These are phyloP conservation scores for Mucor racemosus DNA, from an alignment of 371 early-diverging fungal species.

Conservation along the genomic window DNA sequence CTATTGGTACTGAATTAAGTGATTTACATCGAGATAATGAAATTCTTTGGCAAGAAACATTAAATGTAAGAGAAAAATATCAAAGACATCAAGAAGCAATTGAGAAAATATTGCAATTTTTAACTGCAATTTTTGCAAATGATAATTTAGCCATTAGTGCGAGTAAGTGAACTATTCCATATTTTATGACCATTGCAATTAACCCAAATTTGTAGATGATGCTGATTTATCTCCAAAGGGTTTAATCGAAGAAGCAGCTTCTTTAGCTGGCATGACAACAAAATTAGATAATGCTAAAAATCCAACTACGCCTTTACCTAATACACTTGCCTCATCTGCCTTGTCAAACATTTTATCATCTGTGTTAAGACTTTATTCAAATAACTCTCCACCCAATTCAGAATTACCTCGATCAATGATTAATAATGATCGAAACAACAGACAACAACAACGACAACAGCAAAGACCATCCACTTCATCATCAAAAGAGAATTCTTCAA, in stretches of 20 bases:
- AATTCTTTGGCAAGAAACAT: conserved; percentile 82
- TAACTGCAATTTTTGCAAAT: conserved; percentile 67
- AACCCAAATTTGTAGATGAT: conserved; percentile 13
- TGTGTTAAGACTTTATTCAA: conserved; percentile 22
- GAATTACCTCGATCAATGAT: background rate
- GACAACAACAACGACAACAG: background rate
- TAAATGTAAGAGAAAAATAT: conserved; percentile 74
- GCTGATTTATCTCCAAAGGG: conserved; percentile 27
- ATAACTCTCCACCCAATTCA: background rate
- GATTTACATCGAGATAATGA: conserved; percentile 75
- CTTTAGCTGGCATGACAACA: conserved; percentile 31
- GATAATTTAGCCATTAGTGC: conserved; percentile 21
- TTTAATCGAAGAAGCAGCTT: conserved; percentile 46
- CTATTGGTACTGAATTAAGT: conserved; percentile 80
- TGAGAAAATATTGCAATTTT: conserved; percentile 82
- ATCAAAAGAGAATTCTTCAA: background rate
- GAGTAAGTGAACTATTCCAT: conserved; percentile 11
- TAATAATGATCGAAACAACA: background rate
- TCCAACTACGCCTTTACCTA: conserved; percentile 12
- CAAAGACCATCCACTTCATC: background rate
- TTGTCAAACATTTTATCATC: conserved; percentile 27
- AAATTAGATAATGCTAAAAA: conserved; percentile 10
- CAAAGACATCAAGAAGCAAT: conserved; percentile 88
- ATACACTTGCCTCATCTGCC: conserved; percentile 14
- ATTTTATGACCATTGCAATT: background rate